Conservation (phyloP, 2,329 filamentous ascomycete genomes). For the Fusarium sp. region DNA sequence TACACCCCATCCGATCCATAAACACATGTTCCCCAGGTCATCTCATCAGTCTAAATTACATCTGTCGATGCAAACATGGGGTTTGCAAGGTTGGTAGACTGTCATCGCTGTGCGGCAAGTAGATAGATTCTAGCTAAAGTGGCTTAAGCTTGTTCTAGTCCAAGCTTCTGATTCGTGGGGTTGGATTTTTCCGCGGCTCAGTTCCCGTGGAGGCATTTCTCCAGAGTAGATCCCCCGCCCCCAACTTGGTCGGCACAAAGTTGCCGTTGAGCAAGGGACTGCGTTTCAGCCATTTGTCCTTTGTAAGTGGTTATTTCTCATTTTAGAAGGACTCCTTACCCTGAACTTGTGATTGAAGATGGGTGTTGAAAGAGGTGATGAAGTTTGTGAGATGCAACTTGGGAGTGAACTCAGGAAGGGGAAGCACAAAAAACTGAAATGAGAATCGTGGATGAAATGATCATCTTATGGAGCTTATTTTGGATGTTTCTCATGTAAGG, state of each 20-base stretch:
- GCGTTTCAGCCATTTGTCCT: conserved; percentile 3
- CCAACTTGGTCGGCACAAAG: conserved; percentile 18
- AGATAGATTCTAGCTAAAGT: not conserved
- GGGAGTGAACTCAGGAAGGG: not conserved
- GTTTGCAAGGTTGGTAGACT: not conserved
- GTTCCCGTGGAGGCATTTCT: conserved; percentile 38
- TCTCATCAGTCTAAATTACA: not conserved
- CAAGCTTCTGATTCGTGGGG: conserved; percentile 7
- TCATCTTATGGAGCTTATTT: not conserved
- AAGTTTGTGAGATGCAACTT: not conserved
- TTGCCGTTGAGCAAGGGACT: not conserved
- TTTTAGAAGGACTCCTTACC: not conserved
- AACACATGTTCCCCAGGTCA: not conserved
- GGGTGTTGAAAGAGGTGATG: not conserved
- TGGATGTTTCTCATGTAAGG: not conserved
- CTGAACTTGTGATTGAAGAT: not conserved
- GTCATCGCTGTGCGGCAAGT: not conserved
- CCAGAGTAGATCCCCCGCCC: conserved; percentile 37
- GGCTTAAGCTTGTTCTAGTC: conserved; percentile 19
- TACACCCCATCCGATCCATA: conserved; percentile 5
- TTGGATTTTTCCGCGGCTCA: conserved; percentile 24
- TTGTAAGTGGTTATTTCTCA: not conserved
- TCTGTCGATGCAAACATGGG: not conserved
- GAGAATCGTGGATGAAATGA: not conserved
- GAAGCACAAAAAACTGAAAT: not conserved